Conservation (phyloP, 495 filamentous ascomycete species). For the Aspergillus heteromorphus region DNA sequence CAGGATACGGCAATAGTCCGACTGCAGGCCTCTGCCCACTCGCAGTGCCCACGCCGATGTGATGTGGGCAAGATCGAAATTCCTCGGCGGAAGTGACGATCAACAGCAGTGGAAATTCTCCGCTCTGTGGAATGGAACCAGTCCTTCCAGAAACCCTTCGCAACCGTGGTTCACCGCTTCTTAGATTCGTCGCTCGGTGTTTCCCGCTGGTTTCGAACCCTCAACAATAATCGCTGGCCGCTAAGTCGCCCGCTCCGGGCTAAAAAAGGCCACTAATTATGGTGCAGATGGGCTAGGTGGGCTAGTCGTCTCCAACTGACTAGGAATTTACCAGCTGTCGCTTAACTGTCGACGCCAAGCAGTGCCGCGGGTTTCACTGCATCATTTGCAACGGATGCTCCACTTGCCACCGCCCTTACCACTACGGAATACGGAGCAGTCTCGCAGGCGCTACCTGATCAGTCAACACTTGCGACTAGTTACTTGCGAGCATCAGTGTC, state of each 20-base stretch:
- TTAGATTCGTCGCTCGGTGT: conserved; percentile 3
- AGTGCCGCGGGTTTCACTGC: too few relatives aligned
- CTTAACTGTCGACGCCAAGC: too few relatives aligned
- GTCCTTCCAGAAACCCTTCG: conserved; percentile 15
- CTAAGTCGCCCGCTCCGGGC: not conserved
- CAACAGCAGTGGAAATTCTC: conserved; percentile 10
- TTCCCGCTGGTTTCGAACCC: not conserved
- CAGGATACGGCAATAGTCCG: not conserved
- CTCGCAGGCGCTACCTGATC: too few relatives aligned
- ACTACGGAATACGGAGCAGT: too few relatives aligned
- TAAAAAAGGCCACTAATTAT: not conserved
- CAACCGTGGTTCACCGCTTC: conserved; percentile 18
- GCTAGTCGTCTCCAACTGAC: not conserved
- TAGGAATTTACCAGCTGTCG: not conserved
- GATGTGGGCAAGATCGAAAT: conserved; percentile 5
- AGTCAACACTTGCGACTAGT: too few relatives aligned
- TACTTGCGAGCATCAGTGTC: too few relatives aligned
- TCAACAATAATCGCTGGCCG: not conserved
- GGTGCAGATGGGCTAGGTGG: not conserved
- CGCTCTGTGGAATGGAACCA: conserved; percentile 9
- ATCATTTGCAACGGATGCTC: too few relatives aligned
- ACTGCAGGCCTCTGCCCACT: not conserved
- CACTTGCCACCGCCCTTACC: too few relatives aligned
- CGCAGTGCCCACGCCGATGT: not conserved
- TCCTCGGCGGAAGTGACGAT: conserved; percentile 9